A percentile compares a stretch with the other conserved stretches of the same genome.
Evolutionary conservation across 177 flowering plant genomes (phyloP).

Genomic region (Tripterygium wilfordii): DNA sequence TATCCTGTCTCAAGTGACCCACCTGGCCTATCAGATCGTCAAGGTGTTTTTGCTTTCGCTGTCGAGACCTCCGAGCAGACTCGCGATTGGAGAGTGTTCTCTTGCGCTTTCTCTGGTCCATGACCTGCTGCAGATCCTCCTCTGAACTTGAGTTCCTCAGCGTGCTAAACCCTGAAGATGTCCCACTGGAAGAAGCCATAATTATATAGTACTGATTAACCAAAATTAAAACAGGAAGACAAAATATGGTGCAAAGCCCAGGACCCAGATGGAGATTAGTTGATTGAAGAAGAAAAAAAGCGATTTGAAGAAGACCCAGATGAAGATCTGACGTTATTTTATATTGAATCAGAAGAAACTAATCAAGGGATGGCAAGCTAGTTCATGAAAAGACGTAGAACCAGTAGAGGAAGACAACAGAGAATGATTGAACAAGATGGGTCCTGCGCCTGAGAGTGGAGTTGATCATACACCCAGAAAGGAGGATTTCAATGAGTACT

Average conservation of each 20-base stretch:
- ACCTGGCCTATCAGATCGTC: constrained; percentile 28
- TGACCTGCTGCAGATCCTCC: constrained; percentile 14
- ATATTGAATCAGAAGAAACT: background rate
- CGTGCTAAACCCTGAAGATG: constrained; percentile 17
- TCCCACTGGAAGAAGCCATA: constrained; percentile 29
- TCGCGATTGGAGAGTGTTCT: constrained; percentile 49
- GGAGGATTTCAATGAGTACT: constrained; percentile 35
- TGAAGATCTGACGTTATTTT: background rate
- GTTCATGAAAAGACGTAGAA: constrained; percentile 43
- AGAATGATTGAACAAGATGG: constrained; percentile 46
- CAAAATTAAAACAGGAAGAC: background rate
- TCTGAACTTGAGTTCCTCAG: constrained; percentile 20
- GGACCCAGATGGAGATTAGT: background rate
- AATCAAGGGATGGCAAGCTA: background rate
- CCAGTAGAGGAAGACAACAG: constrained; percentile 57
- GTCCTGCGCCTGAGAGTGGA: constrained; percentile 32
- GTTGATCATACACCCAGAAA: constrained; percentile 30
- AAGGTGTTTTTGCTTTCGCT: constrained; percentile 44
- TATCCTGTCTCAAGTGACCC: constrained; percentile 24
- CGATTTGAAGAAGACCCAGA: background rate
- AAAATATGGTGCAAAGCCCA: background rate
- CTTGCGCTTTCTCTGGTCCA: constrained; percentile 38
- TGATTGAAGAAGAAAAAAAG: constrained; percentile 1
- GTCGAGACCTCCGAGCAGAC: constrained; percentile 43
- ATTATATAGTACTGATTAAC: background rate